A percentile compares a stretch with the other conserved stretches of the same genome.
phyloP scores from a whole-genome alignment of 139 green algal genomes.

The Pedinophyceae sp. region DNA sequence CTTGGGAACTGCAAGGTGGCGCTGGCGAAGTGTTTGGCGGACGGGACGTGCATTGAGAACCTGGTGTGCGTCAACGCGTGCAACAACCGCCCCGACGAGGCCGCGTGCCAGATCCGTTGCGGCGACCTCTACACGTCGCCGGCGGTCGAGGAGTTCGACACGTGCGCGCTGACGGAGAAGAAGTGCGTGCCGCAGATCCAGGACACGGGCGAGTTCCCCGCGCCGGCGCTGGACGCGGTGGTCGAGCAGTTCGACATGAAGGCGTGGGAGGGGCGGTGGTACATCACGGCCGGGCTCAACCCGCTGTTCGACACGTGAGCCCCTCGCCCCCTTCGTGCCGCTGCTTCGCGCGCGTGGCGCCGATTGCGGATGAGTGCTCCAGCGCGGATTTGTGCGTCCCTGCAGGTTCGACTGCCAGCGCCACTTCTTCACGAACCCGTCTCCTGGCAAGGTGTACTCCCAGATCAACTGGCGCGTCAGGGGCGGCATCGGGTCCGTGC shows the following conservation, averaged over 20 bases:
- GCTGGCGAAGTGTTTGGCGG: slow-evolving; percentile 53
- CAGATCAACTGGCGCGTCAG: slow-evolving; percentile 67
- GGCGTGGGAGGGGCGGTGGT: slow-evolving; percentile 45
- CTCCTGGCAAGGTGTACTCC: slow-evolving; percentile 31
- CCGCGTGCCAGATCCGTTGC: slow-evolving; percentile 63
- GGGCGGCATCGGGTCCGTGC: slow-evolving; percentile 15
- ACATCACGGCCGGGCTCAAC: slow-evolving; percentile 73
- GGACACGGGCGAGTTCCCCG: slow-evolving; percentile 16
- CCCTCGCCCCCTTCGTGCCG: neutral
- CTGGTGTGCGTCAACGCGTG: slow-evolving; percentile 68
- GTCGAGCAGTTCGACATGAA: slow-evolving; percentile 42
- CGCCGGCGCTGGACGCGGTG: slow-evolving; percentile 24
- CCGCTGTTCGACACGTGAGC: slow-evolving; percentile 57
- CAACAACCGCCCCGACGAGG: slow-evolving; percentile 50
- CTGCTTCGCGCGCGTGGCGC: slow-evolving; percentile 3
- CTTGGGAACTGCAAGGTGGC: slow-evolving; percentile 14
- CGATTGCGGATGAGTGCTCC: slow-evolving; percentile 6
- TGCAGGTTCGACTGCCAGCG: neutral
- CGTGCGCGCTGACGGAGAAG: slow-evolving; percentile 65
- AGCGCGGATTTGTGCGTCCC: neutral
- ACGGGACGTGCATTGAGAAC: slow-evolving; percentile 56
- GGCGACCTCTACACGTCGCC: slow-evolving; percentile 60
- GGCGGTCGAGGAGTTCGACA: slow-evolving; percentile 61
- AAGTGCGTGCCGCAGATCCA: slow-evolving; percentile 62
- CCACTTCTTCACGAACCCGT: slow-evolving; percentile 15